phyloP scores from a whole-genome alignment of 495 filamentous ascomycete genomes.

The Neurospora hispaniola region DNA sequence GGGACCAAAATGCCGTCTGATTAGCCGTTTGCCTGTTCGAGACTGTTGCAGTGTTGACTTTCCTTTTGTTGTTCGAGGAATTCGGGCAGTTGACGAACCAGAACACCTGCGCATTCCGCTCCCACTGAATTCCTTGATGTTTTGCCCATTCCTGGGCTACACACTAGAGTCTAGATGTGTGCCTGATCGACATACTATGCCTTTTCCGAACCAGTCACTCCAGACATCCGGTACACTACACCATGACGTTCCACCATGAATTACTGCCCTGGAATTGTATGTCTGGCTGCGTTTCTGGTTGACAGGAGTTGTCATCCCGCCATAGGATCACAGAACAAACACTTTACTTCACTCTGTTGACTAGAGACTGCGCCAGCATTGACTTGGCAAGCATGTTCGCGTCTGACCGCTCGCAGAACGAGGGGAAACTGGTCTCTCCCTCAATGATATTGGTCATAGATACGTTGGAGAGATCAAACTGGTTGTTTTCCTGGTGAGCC shows the following conservation, averaged over 20 bases:
- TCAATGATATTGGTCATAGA: not conserved
- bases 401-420: not conserved
- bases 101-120: not conserved
- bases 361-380: not conserved
- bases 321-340: not conserved
- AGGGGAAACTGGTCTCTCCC: not conserved
- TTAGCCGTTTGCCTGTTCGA: conserved; percentile 11
- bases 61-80: not conserved
- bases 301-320: not conserved
- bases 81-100: not conserved
- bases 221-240: not conserved
- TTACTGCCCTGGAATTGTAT: not conserved
- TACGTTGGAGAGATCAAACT: not conserved
- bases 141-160: not conserved
- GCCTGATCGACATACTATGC: not conserved
- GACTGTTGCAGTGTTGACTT: conserved; percentile 1
- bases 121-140: not conserved
- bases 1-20: not conserved
- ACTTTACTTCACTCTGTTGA: not conserved
- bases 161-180: not conserved
- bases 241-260: not conserved
- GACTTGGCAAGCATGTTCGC: not conserved
- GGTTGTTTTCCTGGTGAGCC: not conserved
- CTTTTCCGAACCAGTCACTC: not conserved
- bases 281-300: not conserved